Evolutionary conservation across 768 basidiomycete species (phyloP).

Genomic region (Lactifluus echinatus): DNA sequence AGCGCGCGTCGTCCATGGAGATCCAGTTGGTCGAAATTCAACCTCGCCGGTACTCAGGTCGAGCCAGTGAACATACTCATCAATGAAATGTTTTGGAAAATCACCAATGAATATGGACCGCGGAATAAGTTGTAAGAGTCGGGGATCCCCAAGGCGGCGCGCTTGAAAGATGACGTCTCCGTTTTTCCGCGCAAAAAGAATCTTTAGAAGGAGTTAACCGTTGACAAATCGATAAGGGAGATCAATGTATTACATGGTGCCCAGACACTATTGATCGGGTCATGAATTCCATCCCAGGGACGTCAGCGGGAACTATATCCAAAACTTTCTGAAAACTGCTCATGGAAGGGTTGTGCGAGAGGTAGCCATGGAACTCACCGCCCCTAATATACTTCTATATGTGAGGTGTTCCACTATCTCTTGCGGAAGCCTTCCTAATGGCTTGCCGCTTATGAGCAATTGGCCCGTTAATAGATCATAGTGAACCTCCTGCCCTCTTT

Average conservation of each 20-base stretch:
- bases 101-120: constrained; percentile 24
- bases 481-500: neutral
- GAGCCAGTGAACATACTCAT: constrained; percentile 31
- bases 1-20: constrained; percentile 25
- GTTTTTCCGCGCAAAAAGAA: neutral
- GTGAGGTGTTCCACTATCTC: neutral
- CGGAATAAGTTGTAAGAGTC: constrained; percentile 28
- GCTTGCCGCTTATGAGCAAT: neutral
- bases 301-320: neutral
- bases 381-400: neutral
- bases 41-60: constrained; percentile 21
- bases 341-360: neutral
- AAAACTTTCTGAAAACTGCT: neutral
- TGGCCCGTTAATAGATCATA: neutral
- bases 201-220: neutral
- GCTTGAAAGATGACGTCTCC: neutral
- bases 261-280: neutral
- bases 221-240: neutral
- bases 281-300: constrained; percentile 2
- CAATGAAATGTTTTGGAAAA: constrained; percentile 27
- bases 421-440: neutral
- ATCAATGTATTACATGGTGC: neutral
- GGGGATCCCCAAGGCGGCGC: neutral
- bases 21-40: constrained; percentile 29
- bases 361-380: neutral